Evolutionary conservation across 257 asterid genomes (phyloP).

Genomic region (Plantago ovata): DNA sequence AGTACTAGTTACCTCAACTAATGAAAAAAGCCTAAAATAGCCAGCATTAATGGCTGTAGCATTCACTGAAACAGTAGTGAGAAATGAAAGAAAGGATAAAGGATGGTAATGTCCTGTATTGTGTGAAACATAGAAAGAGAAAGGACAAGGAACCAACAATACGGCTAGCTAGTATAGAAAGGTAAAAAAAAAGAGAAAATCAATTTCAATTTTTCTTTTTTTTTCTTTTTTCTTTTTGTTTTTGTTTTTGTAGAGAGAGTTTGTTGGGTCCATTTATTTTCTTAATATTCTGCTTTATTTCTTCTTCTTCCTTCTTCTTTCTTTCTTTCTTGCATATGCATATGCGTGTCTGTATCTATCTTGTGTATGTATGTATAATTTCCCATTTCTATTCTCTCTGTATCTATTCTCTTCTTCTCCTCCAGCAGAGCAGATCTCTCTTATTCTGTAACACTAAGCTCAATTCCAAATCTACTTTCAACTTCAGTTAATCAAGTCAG

Average conservation of each 20-base stretch:
- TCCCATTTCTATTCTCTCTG: background rate
- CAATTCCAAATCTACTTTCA: too few relatives aligned
- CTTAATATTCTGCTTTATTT: conserved; percentile 14
- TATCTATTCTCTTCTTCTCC: background rate
- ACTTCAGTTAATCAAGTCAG: background rate
- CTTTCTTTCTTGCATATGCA: background rate
- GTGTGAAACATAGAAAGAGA: conserved; percentile 21
- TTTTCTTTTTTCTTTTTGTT: too few relatives aligned
- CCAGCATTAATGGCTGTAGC: too few relatives aligned
- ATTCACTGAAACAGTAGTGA: too few relatives aligned
- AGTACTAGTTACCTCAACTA: too few relatives aligned
- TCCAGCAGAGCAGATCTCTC: background rate
- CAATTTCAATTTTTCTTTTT: too few relatives aligned
- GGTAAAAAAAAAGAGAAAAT: conserved; percentile 3
- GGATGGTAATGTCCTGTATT: background rate
- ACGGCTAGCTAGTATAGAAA: conserved; percentile 20
- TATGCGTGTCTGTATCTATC: background rate
- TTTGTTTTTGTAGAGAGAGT: conserved; percentile 19
- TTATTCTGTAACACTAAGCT: too few relatives aligned
- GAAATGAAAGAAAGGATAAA: background rate
- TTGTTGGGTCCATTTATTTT: conserved; percentile 25
- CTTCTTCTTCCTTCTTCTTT: background rate
- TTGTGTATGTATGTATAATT: too few relatives aligned
- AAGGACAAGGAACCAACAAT: conserved; percentile 26
- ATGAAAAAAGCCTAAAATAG: too few relatives aligned